Base-by-base conservation (phyloP, 192 early-diverging fungal genomes). In the Phycomyces blakesleeanus region DNA sequence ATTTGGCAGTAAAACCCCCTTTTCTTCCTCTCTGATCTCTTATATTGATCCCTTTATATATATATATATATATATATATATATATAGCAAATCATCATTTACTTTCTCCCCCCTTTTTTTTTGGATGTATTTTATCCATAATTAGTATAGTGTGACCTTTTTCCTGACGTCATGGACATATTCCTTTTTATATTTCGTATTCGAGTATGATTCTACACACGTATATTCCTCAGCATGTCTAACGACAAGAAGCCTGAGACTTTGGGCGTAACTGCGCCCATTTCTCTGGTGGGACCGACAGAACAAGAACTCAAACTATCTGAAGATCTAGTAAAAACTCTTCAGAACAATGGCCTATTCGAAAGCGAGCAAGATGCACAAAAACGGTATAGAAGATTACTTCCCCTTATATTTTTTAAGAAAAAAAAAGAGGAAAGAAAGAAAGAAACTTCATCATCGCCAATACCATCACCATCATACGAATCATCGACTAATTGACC, bases 351-450 rank as follows among this genome's bases (percentile, higher is more conserved):
- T 63, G 87, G 88, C 27, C 83, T 90, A 61, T 98, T 92, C 76
- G 96, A 98, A 70, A 87, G 83, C 63, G 89, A 91, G 25, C 87
- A 92, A 39, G 94, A 94, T 60, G 84, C 88, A 55, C 83, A 79
- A 44, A 87, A 88, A 60, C 87, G 95, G 89, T 90, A 83, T 5
- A 5, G 18, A 25, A n/a, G 29, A 34, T 34, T n/a, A n/a, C n/a
- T n/a, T 7, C 29, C 29, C 29, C 29, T 34, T 34, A 5, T 34
- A 34, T 34, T 34, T n/a, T n/a, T n/a, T n/a, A n/a, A n/a, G n/a
- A n/a, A n/a, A n/a, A n/a, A n/a, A n/a, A n/a, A n/a, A n/a, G n/a
- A n/a, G n/a, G n/a, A n/a, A n/a, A n/a, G n/a, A n/a, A n/a, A n/a
- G n/a, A n/a, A n/a, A n/a, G n/a, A n/a, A n/a, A n/a, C n/a, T n/a